Base-by-base conservation (phyloP, 1,139 yeast species). In the Torulaspora pretoriensis region DNA sequence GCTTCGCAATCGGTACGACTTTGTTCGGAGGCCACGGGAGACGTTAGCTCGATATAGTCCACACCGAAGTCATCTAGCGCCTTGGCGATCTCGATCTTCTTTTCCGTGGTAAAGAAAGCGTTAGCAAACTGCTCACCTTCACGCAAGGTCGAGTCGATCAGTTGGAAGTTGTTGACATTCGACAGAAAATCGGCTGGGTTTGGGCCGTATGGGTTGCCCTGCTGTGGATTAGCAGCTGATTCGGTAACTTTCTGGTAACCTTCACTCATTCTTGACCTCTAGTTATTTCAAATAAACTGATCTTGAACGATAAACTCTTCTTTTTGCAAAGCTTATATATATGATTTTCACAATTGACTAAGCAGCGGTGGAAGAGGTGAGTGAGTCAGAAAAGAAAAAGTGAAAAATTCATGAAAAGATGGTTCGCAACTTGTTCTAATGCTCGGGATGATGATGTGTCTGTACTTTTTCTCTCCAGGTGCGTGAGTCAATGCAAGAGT, bases 101-200 rank as follows among this genome's bases (percentile, higher is more conserved):
- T 92, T 65, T 86, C 97, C 38, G 97, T 89, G 59, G 81, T 74
- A 72, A 92, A 92, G 69, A 90, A 92, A 8, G 98, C 96, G 65
- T 90, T 92, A 63, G 97, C 97, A 67, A 92, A 92, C 68, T 92
- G 98, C 71, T 92, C 98, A 67, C 98, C 97, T 71, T 92, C 98
- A 76, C 97, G 83, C 54, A 92, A 75, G 25, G 97, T 92, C 16
- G 96, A 87, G 71, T 92, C 98, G 62, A 92, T 92, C 60, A 92
- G 72, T 74, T 90, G 90, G 71, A 90, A 92, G 61, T 81, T 82
- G 59, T 82, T 76, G 38, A 92, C 97, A 64, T 92, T 92, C 16
- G 97, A 88, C 53, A 92, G 72, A 64, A 74, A 89, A 71, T 92
- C 98, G 48, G 89, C 80, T 44, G 97, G 97, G 65, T 90, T 84